Evolutionary conservation across 805 yeast genomes (phyloP), one percentile per base, ranked within the genome.

Genomic region (Brettanomyces nanus): DNA sequence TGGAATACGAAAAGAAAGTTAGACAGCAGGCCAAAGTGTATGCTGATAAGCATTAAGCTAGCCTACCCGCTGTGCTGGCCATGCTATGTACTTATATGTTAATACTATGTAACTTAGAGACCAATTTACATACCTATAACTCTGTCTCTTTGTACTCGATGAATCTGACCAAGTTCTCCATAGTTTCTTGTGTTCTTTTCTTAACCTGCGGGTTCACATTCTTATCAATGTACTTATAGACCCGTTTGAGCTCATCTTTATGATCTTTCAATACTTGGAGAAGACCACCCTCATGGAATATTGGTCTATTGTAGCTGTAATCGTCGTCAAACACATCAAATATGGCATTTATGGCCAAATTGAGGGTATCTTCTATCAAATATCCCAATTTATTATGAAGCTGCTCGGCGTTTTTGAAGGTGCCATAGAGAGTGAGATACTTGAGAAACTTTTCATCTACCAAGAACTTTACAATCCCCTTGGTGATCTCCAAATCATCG

Each of bases 311-410:
- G 51, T 86, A 87, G 13, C 65, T 70, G 48, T 68, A 81, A 27
- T 71, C 71, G 60, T 92, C 97, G 11, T 83, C 83, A 59, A 81
- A 92, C 5, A 87, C 66, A 42, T 86, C 96, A 58, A 76, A 85
- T 5, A 87, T 51, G 2, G 74, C 63, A 49, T 85, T 80, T 18
- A 85, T 57, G 19, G 80, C 62, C 43, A 81, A 90, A 29, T 77
- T 57, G 4, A 76, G 36, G 5, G 52, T 44, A 22, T 40, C 42
- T 40, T 62, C 63, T 18, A 58, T 37, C 11, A 45, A 27, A 25
- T 48, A 51, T 4, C 46, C 43, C 28, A 43, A 46, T 28, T 48
- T 48, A 22, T 52, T 50, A 40, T 54, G 62, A 13, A 52, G 40
- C 36, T 53, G 53, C 3, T 28, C 25, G 2, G 43, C 36, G 17